These are phyloP conservation scores for Fabrea salina DNA, from an alignment of 169 alveolate species.

Conservation along the genomic window DNA sequence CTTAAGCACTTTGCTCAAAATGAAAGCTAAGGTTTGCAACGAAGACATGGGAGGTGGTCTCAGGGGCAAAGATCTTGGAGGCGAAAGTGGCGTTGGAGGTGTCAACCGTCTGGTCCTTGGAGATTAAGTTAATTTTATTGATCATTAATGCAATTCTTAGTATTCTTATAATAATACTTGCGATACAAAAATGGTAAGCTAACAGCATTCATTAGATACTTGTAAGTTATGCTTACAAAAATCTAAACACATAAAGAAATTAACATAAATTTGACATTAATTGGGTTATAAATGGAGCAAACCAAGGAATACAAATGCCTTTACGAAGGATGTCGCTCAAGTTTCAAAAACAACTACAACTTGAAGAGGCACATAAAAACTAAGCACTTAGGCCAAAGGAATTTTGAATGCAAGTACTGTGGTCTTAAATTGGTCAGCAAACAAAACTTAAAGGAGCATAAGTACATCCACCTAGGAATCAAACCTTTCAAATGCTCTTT, in stretches of 20 bases:
- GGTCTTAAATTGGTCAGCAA: not conserved
- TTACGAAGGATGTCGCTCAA: not conserved
- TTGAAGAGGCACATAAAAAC: conserved; percentile 4
- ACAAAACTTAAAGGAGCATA: not conserved
- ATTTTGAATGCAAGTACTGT: not conserved
- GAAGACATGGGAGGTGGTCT: conserved; percentile 21
- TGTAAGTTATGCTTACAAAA: too few relatives aligned
- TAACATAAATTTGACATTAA: too few relatives aligned
- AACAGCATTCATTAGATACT: too few relatives aligned
- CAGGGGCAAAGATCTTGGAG: conserved; percentile 28
- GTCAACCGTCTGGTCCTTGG: not conserved
- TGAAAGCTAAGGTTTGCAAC: conserved; percentile 25
- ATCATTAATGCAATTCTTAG: not conserved
- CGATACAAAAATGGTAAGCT: too few relatives aligned
- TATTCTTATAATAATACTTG: not conserved
- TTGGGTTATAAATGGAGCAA: too few relatives aligned
- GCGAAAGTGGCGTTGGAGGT: conserved; percentile 13
- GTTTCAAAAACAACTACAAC: conserved; percentile 45
- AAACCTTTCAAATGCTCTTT: conserved; percentile 20
- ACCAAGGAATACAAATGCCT: not conserved
- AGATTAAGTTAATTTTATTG: not conserved
- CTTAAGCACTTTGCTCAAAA: conserved; percentile 34
- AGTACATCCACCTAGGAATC: not conserved
- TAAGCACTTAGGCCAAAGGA: not conserved
- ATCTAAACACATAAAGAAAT: too few relatives aligned